These are phyloP conservation scores for Pseudognaphalium luteoalbum DNA, from an alignment of 129 eudicot genomes.

Conservation along the genomic window DNA sequence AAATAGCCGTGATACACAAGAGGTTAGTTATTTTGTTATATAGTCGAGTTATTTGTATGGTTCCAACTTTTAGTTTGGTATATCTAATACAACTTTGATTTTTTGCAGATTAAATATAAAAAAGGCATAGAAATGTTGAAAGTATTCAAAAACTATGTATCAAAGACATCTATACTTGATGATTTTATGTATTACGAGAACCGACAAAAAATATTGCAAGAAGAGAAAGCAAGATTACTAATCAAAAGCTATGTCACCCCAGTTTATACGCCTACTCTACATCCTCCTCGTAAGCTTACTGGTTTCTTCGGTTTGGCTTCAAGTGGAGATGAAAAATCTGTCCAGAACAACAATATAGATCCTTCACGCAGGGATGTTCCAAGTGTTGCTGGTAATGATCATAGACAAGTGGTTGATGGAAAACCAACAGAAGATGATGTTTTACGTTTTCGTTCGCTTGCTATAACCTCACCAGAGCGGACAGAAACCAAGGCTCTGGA, in stretches of 20 bases:
- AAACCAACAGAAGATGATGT: slow-evolving; percentile 31
- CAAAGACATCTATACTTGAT: slow-evolving; percentile 78
- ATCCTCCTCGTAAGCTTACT: slow-evolving; percentile 61
- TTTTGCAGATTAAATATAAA: slow-evolving; percentile 63
- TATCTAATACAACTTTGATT: slow-evolving; percentile 2
- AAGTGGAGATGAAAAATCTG: slow-evolving; percentile 34
- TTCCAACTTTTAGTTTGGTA: background rate
- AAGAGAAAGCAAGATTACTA: slow-evolving; percentile 68
- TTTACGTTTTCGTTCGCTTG: slow-evolving; percentile 45
- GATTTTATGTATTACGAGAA: slow-evolving; percentile 94
- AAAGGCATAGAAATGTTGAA: slow-evolving; percentile 86
- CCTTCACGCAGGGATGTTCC: slow-evolving; percentile 17
- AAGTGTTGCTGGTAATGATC: slow-evolving; percentile 7
- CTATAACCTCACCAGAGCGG: slow-evolving; percentile 36
- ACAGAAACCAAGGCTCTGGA: slow-evolving; percentile 11
- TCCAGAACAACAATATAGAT: slow-evolving; percentile 21
- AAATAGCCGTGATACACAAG: slow-evolving; percentile 94
- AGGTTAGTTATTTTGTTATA: slow-evolving; percentile 42
- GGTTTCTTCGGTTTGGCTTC: slow-evolving; percentile 36
- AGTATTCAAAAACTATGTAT: slow-evolving; percentile 58
- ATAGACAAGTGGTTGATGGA: slow-evolving; percentile 10
- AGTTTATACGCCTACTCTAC: slow-evolving; percentile 45
- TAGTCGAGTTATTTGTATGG: background rate
- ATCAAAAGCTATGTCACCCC: slow-evolving; percentile 53
- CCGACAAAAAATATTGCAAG: slow-evolving; percentile 72